phyloP scores from a whole-genome alignment of 2,329 filamentous ascomycete species.

The Zymoseptoria crescenta region DNA sequence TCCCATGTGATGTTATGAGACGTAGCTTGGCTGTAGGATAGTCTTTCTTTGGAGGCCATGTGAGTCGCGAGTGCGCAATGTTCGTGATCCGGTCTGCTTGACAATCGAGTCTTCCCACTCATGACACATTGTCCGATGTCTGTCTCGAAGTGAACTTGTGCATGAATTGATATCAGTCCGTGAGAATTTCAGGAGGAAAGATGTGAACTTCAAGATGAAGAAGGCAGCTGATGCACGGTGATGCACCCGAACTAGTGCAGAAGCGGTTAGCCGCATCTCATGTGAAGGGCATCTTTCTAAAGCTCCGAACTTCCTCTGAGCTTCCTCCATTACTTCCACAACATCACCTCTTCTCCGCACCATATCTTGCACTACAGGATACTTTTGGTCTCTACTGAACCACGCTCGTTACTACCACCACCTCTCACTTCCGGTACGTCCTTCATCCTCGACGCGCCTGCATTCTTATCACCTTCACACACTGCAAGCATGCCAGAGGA shows the following conservation, averaged over 20 bases:
- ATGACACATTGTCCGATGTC: background rate
- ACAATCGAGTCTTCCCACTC: background rate
- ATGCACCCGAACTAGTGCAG: background rate
- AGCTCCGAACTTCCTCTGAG: background rate
- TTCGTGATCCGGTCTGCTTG: no score
- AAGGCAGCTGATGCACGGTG: background rate
- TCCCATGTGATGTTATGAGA: no score
- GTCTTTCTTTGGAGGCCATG: no score
- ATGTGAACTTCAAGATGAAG: background rate
- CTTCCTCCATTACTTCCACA: background rate
- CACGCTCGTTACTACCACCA: background rate
- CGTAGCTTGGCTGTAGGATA: no score
- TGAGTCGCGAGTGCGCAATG: no score
- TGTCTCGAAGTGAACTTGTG: no score
- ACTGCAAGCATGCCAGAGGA: slow-evolving; percentile 2
- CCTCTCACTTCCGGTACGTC: background rate
- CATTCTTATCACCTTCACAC: background rate
- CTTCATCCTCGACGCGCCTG: background rate
- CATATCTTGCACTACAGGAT: no score
- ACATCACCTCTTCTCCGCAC: background rate
- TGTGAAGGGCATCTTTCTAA: background rate
- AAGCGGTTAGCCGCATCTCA: background rate
- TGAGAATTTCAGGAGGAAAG: background rate
- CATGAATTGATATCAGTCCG: background rate
- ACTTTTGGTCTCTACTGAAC: no score